Conservation (phyloP, 2,329 filamentous ascomycete genomes). For the Periconia sp. region DNA sequence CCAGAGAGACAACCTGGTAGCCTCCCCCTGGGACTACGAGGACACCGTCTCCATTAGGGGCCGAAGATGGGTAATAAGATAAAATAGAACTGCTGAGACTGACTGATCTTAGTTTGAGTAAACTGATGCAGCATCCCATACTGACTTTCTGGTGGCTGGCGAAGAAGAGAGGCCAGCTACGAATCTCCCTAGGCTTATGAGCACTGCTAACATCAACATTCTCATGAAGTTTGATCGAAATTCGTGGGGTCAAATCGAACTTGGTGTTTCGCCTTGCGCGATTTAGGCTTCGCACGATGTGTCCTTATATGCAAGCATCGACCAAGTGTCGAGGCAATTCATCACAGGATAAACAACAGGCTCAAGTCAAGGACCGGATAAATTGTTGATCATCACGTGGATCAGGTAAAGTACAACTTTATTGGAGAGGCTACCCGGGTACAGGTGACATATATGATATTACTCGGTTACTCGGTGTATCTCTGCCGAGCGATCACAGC, state of each 20-base stretch:
- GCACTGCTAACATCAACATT: neutral
- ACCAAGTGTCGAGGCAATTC: neutral
- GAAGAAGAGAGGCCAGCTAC: no score
- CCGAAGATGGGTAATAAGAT: slow-evolving; percentile 4
- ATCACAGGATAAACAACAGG: neutral
- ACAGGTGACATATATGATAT: neutral
- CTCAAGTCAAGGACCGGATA: neutral
- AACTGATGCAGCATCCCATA: neutral
- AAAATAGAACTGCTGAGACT: slow-evolving; percentile 4
- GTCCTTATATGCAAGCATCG: neutral
- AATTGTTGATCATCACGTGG: neutral
- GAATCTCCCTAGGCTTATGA: neutral
- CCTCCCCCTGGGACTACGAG: slow-evolving; percentile 6
- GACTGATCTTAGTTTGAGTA: neutral
- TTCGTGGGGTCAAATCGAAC: neutral
- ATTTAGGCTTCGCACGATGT: no score
- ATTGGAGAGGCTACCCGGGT: neutral
- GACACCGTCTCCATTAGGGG: slow-evolving; percentile 4
- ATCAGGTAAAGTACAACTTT: neutral
- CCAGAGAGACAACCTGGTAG: slow-evolving; percentile 1
- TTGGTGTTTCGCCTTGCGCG: no score
- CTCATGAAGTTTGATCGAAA: neutral
- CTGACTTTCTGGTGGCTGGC: neutral
- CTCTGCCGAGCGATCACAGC: no score
- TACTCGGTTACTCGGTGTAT: no score